Base-by-base conservation (phyloP, 1,284 basidiomycete genomes). In the Leccinum fallax region DNA sequence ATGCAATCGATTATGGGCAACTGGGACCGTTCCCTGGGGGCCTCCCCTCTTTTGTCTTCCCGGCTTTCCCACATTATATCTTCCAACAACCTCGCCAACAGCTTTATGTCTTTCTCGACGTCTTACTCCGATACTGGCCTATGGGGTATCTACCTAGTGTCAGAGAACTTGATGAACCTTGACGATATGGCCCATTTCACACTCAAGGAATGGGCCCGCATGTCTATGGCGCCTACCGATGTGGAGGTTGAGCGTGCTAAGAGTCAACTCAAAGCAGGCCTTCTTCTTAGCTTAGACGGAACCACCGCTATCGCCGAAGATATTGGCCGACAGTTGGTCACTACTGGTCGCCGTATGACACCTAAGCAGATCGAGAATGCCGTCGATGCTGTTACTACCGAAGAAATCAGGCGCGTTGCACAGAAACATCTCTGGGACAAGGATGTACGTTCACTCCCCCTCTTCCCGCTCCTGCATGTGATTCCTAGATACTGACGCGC, bases 71-170 rank as follows among this genome's bases (percentile, higher is more conserved):
- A 97, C 80, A 92, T 95, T 77, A 83, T 99, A 73, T 94, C 94
- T 55, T 84, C 85, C 65, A 92, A 98, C 87, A 95, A 95, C 83
- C 92, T 99, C 74, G 97, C 97, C 74, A 99, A 99, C 85, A 95
- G 92, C 68, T 99, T 94, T 90, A 97, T 98, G 94, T 95, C 93
- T 66, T 99, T 99, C 89, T 97, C 94, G 48, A 99, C 97, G 11
- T 96, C 93, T n/a, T 99, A 99, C 84, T 96, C 95, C 16, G 97
- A 99, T 80, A 99, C 96, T 19, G 97, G 97, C 73, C 89, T 99
- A 53, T 99, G 97, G 97, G 97, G 97, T 73, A 95, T 98, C 80
- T 99, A 99, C 85, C 81, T 98, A 62, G 93, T 95, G 62, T 90
- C 93, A 30, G 97, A 99, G 85, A 98, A 98, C 83, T 76, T 94